These are phyloP conservation scores for Yamadazyma dendronema DNA, from an alignment of 1,139 yeast genomes.

Conservation along the genomic window DNA sequence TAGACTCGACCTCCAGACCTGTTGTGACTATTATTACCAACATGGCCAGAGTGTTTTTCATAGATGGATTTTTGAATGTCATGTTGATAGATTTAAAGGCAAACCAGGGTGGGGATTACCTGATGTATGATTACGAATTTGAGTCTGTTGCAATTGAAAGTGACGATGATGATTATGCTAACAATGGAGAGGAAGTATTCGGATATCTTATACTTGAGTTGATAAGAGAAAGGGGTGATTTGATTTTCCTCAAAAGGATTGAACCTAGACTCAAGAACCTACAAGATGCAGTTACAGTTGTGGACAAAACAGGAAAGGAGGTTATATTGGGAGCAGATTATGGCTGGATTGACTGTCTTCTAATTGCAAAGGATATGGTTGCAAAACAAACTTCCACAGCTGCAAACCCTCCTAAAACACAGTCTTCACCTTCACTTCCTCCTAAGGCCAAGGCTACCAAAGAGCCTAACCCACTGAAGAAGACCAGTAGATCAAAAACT, in stretches of 20 bases:
- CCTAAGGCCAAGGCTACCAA: constrained; percentile 3
- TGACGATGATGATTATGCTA: constrained; percentile 31
- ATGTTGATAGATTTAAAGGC: constrained; percentile 46
- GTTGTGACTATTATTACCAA: constrained; percentile 51
- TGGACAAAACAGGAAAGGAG: constrained; percentile 31
- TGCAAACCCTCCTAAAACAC: neutral
- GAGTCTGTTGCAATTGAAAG: constrained; percentile 39
- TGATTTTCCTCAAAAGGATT: constrained; percentile 55
- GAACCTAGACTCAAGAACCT: constrained; percentile 20
- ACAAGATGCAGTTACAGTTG: constrained; percentile 36
- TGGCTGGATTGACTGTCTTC: constrained; percentile 49
- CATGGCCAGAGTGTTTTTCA: constrained; percentile 43
- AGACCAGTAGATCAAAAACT: constrained; percentile 6
- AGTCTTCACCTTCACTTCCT: constrained; percentile 2
- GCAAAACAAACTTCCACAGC: constrained; percentile 13
- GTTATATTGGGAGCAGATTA: constrained; percentile 36
- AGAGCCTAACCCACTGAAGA: neutral
- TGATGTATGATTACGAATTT: constrained; percentile 79
- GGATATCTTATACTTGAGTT: constrained; percentile 69
- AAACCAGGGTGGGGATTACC: constrained; percentile 59
- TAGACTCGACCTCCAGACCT: constrained; percentile 35
- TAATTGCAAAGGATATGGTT: constrained; percentile 44
- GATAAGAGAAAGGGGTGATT: constrained; percentile 52
- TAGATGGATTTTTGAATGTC: constrained; percentile 37
- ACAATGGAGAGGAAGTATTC: constrained; percentile 29